Evolutionary conservation across 2,329 filamentous ascomycete genomes (phyloP).

Genomic region (Colletotrichum sp.): DNA sequence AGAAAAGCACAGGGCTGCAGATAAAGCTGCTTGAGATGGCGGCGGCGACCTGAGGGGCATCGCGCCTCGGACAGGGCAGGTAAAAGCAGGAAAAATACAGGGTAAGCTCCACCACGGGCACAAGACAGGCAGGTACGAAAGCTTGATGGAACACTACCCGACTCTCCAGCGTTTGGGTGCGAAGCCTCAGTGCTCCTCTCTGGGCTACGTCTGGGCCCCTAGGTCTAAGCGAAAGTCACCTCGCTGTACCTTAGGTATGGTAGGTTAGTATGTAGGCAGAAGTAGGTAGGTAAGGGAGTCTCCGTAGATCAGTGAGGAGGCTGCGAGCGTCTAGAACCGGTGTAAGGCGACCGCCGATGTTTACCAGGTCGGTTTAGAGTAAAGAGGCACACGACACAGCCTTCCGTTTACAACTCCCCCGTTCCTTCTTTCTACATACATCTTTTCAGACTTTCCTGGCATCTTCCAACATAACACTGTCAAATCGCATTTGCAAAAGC

Average conservation of each 20-base stretch:
- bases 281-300: neutral
- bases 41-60: neutral
- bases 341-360: neutral
- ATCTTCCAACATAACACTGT: neutral
- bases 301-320: neutral
- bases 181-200: neutral
- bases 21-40: neutral
- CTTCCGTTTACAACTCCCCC: neutral
- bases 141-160: neutral
- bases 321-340: conserved; percentile 3
- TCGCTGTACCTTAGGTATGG: neutral
- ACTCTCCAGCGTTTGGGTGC: neutral
- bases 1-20: neutral
- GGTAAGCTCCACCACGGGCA: neutral
- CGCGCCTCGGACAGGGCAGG: neutral
- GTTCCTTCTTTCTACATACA: neutral
- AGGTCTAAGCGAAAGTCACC: neutral
- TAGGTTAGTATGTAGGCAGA: neutral
- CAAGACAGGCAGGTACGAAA: conserved; percentile 12
- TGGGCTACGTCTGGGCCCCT: neutral
- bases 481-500: neutral
- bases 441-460: neutral
- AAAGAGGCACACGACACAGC: conserved; percentile 14
- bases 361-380: neutral
- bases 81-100: neutral